Conservation (phyloP, 192 early-diverging fungal genomes). For the Mortierella claussenii region DNA sequence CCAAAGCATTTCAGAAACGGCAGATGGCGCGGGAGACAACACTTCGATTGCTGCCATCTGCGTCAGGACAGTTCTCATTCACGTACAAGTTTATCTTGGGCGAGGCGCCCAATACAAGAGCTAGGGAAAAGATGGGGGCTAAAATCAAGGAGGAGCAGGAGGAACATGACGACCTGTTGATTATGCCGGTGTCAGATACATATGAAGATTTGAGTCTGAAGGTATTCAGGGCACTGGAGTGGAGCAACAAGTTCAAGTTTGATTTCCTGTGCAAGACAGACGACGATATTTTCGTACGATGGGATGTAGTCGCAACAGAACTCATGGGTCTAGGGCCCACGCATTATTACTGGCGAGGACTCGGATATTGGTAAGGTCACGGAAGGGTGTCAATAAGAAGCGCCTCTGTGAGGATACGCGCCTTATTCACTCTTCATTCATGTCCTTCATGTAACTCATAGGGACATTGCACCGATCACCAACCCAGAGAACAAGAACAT, state of each 20-base stretch:
- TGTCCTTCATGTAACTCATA: constrained; percentile 10
- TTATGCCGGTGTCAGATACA: constrained; percentile 62
- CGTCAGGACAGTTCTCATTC: constrained; percentile 55
- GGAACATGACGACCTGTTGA: constrained; percentile 60
- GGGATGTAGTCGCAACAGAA: constrained; percentile 63
- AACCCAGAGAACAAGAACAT: constrained; percentile 63
- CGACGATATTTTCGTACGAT: constrained; percentile 70
- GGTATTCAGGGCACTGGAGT: constrained; percentile 65
- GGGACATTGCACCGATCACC: constrained; percentile 69
- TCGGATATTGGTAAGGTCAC: constrained; percentile 61
- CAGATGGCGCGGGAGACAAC: constrained; percentile 60
- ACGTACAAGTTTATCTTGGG: constrained; percentile 65
- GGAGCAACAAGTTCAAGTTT: constrained; percentile 63
- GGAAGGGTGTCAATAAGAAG: neutral
- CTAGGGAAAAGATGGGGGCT: constrained; percentile 52
- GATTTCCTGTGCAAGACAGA: constrained; percentile 69
- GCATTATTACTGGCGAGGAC: constrained; percentile 65
- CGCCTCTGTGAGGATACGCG: neutral
- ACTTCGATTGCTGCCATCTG: constrained; percentile 55
- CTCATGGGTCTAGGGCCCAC: constrained; percentile 55
- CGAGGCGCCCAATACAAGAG: constrained; percentile 55
- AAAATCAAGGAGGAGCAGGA: constrained; percentile 59
- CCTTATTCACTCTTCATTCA: neutral
- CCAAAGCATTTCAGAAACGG: constrained; percentile 59
- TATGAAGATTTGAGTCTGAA: constrained; percentile 67